Base-by-base conservation (phyloP, 352 stramenopile genomes). In the Pythium phragmiticola region DNA sequence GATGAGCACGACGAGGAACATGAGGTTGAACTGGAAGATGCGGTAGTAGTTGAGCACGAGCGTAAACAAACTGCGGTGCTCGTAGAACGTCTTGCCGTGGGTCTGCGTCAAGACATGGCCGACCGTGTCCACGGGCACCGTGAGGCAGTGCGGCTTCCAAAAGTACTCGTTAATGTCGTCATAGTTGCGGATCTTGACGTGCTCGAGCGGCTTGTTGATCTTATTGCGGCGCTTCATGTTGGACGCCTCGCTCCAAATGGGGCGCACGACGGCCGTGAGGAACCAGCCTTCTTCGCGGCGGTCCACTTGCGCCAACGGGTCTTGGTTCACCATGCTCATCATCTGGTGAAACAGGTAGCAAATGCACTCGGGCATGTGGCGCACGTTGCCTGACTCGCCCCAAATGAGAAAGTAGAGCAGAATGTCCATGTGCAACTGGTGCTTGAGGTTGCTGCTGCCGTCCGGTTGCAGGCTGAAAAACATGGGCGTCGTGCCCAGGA, bases 91-190 rank as follows among this genome's bases (percentile, higher is more conserved):
- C 79, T 96, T 96, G n/a, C 70, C 65, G 53, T 91, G 84, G 30
- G 78, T 70, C 33, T 87, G 72, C 21, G 72, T 68, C 37, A 93
- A 57, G 57, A 77, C 73, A n/a, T 81, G 63, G 0, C 84, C 82
- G 19, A 96, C 79, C 50, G 82, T 87, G 46, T 78, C 69, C 53
- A 90, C 82, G 48, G 92, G 77, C 48, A 83, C 86, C 9, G 87
- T 70, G 3, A 95, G 78, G 62, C 87, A 96, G 28, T 68, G 53
- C 0, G 45, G 12, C 1, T 66, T 87, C 87, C 87, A 96, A 57
- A 96, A 96, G 68, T 92, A 96, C 70, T 96, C 87, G 70, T 96
- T 96, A 19, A 96, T 69, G 41, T 96, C 87, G 65, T 96, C 87
- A 57, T 96, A 96, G 66, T 96, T 96, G 43, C 73, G 91, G 14